Evolutionary conservation across 495 filamentous ascomycete genomes (phyloP).

Genomic region (Jackrogersella multiformis): DNA sequence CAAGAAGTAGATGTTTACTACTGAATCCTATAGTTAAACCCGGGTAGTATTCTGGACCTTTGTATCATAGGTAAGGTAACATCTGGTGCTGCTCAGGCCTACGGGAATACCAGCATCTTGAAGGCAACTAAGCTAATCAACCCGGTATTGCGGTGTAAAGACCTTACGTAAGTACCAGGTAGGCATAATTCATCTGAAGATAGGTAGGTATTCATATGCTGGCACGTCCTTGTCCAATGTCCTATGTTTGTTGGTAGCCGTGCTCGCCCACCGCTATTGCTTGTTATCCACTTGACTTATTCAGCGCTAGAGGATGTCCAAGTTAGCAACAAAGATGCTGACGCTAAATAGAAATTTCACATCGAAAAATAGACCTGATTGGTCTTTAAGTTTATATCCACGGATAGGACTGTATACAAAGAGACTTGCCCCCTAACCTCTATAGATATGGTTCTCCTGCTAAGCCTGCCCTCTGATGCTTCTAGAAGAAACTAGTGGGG

Average conservation of each 20-base stretch:
- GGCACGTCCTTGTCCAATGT: neutral
- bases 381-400: neutral
- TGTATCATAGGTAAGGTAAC: neutral
- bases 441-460: neutral
- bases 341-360: neutral
- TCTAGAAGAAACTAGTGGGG: constrained; percentile 26
- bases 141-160: constrained; percentile 8
- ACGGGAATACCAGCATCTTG: neutral
- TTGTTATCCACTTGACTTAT: constrained; percentile 1
- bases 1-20: neutral
- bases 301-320: constrained; percentile 1
- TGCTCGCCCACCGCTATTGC: constrained; percentile 1
- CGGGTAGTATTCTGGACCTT: constrained; percentile 1
- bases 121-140: neutral
- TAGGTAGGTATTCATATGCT: neutral
- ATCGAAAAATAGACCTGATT: constrained; percentile 1
- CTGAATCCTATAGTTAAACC: constrained; percentile 9
- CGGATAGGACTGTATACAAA: neutral
- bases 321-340: constrained; percentile 6
- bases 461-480: constrained; percentile 1
- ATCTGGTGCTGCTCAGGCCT: neutral
- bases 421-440: neutral
- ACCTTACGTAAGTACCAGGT: constrained; percentile 12
- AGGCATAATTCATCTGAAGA: neutral
- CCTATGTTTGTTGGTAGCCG: neutral